Percentiles rank a stretch among this genome's conserved stretches.
Evolutionary conservation across 1,284 basidiomycete genomes (phyloP).

Genomic region (Cutaneotrichosporon cavernicola): DNA sequence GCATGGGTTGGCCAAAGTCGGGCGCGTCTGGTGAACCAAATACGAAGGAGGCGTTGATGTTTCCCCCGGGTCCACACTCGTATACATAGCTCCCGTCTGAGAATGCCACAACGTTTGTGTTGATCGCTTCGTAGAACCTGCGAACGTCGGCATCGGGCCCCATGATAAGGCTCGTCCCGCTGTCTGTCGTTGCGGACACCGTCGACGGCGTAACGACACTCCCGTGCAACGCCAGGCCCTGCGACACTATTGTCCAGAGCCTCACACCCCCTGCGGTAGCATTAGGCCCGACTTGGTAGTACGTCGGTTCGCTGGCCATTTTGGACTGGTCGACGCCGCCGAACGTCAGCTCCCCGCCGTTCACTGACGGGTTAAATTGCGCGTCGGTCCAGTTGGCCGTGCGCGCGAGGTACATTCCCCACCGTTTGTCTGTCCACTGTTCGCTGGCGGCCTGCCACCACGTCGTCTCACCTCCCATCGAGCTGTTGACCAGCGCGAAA

Average conservation of each 20-base stretch:
- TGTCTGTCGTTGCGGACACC: not conserved
- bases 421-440: not conserved
- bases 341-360: not conserved
- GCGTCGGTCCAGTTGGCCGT: not conserved
- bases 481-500: not conserved
- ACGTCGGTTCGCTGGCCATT: not conserved
- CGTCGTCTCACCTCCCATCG: not conserved
- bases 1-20: no score
- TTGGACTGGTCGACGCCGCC: slow-evolving; percentile 4
- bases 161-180: slow-evolving; percentile 1
- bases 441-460: not conserved
- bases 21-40: not conserved
- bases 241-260: not conserved
- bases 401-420: slow-evolving; percentile 5
- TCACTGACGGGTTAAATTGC: not conserved
- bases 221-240: not conserved
- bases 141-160: not conserved
- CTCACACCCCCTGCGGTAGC: not conserved
- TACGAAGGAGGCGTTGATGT: not conserved
- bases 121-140: not conserved
- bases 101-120: not conserved
- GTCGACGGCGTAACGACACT: not conserved
- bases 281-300: not conserved
- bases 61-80: not conserved
- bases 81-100: not conserved